These are phyloP conservation scores for Monosiga brevicollis DNA, from an alignment of 78 protist genomes.

Conservation along the genomic window DNA sequence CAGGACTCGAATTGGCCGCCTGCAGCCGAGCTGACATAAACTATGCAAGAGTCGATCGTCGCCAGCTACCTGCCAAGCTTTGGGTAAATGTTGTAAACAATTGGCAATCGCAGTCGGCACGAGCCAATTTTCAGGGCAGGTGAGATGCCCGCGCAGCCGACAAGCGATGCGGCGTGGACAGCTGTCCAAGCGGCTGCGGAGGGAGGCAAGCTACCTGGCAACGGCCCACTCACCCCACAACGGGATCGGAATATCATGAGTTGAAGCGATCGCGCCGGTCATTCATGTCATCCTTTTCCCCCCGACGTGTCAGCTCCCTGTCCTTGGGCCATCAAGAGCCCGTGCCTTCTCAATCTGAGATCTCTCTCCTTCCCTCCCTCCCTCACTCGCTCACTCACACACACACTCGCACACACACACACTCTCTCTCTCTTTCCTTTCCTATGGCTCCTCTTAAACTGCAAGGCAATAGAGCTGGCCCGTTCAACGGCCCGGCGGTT, in stretches of 20 bases:
- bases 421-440: neutral
- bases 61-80: no score
- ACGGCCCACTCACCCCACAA: neutral
- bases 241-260: neutral
- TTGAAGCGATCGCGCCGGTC: neutral
- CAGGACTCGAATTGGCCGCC: no score
- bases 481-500: neutral
- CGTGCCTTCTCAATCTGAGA: no score
- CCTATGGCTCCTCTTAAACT: neutral
- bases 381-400: neutral
- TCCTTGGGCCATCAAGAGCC: no score
- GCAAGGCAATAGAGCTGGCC: neutral
- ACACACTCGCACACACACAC: neutral
- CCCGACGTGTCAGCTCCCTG: no score
- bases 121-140: no score
- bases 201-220: neutral
- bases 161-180: no score
- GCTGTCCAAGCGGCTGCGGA: neutral
- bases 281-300: neutral
- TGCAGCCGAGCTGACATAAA: no score
- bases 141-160: no score
- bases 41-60: no score
- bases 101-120: no score
- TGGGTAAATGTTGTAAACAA: no score
- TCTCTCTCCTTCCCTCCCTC: neutral